These are phyloP conservation scores for Xerocomellus dryophilus DNA, from an alignment of 768 basidiomycete species.

Conservation along the genomic window DNA sequence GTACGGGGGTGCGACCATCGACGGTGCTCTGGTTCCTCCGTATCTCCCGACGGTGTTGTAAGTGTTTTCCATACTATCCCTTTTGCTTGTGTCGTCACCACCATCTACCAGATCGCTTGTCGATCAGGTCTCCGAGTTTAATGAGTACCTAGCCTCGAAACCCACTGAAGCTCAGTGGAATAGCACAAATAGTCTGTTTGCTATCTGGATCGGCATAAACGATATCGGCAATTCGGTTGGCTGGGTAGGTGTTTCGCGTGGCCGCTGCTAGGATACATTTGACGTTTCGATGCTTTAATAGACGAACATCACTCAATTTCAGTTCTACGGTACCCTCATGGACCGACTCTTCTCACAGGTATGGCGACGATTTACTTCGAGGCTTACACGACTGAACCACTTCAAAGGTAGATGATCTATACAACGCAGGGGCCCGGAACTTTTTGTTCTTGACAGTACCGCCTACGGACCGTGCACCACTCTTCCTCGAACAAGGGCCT, in stretches of 20 bases:
- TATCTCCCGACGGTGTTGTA: constrained; percentile 50
- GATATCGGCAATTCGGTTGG: constrained; percentile 39
- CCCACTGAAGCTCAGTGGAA: constrained; percentile 56
- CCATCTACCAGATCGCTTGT: constrained; percentile 22
- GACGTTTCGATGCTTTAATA: background rate
- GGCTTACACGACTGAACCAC: background rate
- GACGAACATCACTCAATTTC: constrained; percentile 22
- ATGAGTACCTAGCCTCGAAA: constrained; percentile 43
- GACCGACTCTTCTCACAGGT: constrained; percentile 30
- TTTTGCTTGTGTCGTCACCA: background rate
- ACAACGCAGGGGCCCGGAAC: constrained; percentile 50
- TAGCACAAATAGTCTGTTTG: constrained; percentile 55
- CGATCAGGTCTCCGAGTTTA: constrained; percentile 62
- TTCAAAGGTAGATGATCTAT: constrained; percentile 20
- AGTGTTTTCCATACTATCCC: constrained; percentile 27
- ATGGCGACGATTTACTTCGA: background rate
- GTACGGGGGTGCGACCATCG: constrained; percentile 64
- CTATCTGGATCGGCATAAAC: constrained; percentile 72
- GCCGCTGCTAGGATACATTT: background rate
- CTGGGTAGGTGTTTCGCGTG: constrained; percentile 16
- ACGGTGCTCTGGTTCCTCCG: constrained; percentile 53
- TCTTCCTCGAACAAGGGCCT: constrained; percentile 43
- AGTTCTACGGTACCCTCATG: constrained; percentile 28
- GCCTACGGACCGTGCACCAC: constrained; percentile 54
- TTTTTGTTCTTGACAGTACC: constrained; percentile 65